Evolutionary conservation across 1,284 basidiomycete genomes (phyloP).

Genomic region (Ganoderma resinaceum): DNA sequence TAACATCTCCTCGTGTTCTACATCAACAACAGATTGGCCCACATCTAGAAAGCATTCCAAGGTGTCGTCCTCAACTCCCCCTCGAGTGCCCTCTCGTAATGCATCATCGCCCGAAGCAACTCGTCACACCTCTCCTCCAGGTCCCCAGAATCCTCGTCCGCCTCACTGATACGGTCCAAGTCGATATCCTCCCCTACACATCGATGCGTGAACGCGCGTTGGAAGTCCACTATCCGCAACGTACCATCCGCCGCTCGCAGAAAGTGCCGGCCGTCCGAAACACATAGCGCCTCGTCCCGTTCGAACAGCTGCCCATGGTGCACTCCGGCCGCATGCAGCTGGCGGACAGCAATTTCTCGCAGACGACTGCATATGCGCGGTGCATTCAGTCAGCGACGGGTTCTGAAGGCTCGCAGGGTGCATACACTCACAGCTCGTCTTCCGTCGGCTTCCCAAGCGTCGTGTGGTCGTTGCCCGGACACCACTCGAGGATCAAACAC

Average conservation of each 20-base stretch:
- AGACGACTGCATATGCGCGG: constrained; percentile 37
- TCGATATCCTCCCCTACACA: constrained; percentile 7
- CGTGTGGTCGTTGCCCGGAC: constrained; percentile 29
- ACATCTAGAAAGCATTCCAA: constrained; percentile 16
- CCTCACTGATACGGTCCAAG: neutral
- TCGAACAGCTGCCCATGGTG: constrained; percentile 42
- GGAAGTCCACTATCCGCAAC: constrained; percentile 48
- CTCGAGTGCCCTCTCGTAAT: constrained; percentile 11
- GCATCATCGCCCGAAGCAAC: constrained; percentile 11
- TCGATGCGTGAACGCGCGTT: constrained; percentile 13
- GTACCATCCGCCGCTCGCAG: constrained; percentile 36
- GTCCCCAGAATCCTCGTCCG: neutral
- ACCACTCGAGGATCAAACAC: constrained; percentile 49
- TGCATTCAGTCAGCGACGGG: constrained; percentile 9
- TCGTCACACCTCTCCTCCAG: constrained; percentile 9
- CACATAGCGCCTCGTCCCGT: constrained; percentile 40
- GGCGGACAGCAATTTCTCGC: constrained; percentile 41
- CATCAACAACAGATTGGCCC: neutral
- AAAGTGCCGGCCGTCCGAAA: constrained; percentile 40
- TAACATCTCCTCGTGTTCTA: neutral
- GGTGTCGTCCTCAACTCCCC: constrained; percentile 3
- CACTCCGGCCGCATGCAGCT: constrained; percentile 45
- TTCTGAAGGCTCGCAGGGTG: no score
- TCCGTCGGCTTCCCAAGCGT: constrained; percentile 16
- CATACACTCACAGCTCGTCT: constrained; percentile 21